These are phyloP conservation scores for Physcomitrium patens DNA, from an alignment of 225 moss, liverwort and hornwort species.

Conservation along the genomic window DNA sequence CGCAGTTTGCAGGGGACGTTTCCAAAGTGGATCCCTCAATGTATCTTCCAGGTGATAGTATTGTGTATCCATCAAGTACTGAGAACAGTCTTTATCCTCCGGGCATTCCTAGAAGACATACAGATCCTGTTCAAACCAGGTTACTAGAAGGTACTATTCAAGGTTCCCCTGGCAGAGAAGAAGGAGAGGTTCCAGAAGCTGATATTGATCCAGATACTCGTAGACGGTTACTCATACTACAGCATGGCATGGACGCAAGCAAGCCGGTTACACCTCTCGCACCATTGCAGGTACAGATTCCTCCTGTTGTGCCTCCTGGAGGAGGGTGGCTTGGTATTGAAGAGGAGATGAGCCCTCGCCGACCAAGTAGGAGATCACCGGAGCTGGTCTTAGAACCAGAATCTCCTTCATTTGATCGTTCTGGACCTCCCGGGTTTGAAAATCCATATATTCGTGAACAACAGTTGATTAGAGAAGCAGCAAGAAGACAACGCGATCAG, in stretches of 20 bases:
- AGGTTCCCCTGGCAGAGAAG: conserved; percentile 91
- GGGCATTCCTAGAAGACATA: conserved; percentile 57
- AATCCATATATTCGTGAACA: conserved; percentile 68
- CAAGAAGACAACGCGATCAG: conserved; percentile 66
- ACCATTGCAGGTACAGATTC: conserved; percentile 70
- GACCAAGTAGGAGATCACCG: conserved; percentile 77
- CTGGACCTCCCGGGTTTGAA: conserved; percentile 89
- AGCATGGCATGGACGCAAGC: conserved; percentile 93
- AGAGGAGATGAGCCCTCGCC: conserved; percentile 96
- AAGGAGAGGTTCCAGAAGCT: conserved; percentile 96
- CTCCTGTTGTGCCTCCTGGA: conserved; percentile 62
- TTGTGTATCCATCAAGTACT: conserved; percentile 29
- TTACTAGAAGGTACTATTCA: conserved; percentile 61
- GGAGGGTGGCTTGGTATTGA: conserved; percentile 92
- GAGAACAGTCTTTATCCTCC: conserved; percentile 60
- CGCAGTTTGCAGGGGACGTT: conserved; percentile 46
- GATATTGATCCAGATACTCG: conserved; percentile 99
- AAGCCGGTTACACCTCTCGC: conserved; percentile 55
- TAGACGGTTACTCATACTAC: conserved; percentile 86
- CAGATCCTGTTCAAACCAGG: conserved; percentile 48
- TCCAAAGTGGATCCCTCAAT: conserved; percentile 40
- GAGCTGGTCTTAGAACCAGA: conserved; percentile 92
- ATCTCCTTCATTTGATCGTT: conserved; percentile 90
- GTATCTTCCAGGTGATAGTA: conserved; percentile 41
- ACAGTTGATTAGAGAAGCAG: conserved; percentile 68